Evolutionary conservation across 257 asterid species (phyloP).

Genomic region (Solanum etuberosum): DNA sequence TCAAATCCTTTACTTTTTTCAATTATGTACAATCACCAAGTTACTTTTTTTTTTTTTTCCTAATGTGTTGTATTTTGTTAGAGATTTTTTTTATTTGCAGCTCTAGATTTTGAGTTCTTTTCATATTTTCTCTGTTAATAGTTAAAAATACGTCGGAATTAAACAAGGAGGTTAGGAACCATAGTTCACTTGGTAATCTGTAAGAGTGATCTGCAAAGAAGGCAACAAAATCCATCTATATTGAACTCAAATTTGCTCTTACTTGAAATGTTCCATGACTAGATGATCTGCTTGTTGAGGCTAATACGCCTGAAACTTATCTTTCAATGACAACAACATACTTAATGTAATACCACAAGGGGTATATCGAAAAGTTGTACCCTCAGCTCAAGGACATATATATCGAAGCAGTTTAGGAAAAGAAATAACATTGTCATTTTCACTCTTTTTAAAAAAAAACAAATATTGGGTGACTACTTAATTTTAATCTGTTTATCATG

Average conservation of each 20-base stretch:
- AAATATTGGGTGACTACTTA: neutral
- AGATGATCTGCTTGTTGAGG: neutral
- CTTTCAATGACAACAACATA: neutral
- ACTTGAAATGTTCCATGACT: neutral
- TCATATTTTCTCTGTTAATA: too few relatives aligned
- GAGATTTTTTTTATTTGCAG: too few relatives aligned
- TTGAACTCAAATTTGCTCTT: neutral
- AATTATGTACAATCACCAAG: neutral
- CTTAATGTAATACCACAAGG: too few relatives aligned
- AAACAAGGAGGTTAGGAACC: too few relatives aligned
- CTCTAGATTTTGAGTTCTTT: neutral
- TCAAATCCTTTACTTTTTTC: neutral
- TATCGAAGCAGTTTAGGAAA: neutral
- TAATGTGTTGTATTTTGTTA: neutral
- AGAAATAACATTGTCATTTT: neutral
- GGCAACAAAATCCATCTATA: neutral
- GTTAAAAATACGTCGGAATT: too few relatives aligned
- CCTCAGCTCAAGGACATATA: neutral
- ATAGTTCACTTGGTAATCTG: too few relatives aligned
- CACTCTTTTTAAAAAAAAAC: neutral
- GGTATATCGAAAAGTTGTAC: too few relatives aligned
- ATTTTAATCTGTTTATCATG: neutral
- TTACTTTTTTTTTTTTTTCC: neutral
- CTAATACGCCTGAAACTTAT: neutral
- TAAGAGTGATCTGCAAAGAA: neutral